A percentile compares a stretch with the other conserved stretches of the same genome.
phyloP scores from a whole-genome alignment of 2,329 filamentous ascomycete genomes.

The Alternaria sp. region DNA sequence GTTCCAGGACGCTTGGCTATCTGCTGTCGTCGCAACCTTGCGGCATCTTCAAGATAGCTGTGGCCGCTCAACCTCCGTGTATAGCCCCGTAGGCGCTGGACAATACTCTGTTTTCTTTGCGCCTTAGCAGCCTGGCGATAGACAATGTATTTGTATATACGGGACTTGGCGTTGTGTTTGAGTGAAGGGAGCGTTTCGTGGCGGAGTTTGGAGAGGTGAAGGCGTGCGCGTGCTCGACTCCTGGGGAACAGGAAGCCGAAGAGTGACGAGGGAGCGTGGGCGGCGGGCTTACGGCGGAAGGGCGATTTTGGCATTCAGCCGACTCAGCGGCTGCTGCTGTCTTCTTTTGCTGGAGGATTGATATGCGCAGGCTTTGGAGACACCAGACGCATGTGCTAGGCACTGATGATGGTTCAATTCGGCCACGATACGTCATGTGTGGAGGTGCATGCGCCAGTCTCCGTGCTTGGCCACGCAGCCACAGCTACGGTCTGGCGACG shows the following conservation, averaged over 20 bases:
- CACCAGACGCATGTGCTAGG: conserved; percentile 13
- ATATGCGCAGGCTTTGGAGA: conserved; percentile 16
- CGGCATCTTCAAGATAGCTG: conserved; percentile 47
- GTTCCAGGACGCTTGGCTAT: conserved; percentile 37
- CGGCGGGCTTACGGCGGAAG: conserved; percentile 42
- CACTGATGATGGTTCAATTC: conserved; percentile 20
- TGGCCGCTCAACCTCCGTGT: conserved; percentile 44
- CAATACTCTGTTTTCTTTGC: conserved; percentile 36
- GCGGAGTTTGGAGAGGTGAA: conserved; percentile 73
- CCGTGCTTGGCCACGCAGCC: conserved; percentile 17
- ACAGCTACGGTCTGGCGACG: conserved; percentile 1
- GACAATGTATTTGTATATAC: conserved; percentile 78
- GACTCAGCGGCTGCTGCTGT: conserved; percentile 21
- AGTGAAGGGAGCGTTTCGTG: conserved; percentile 77
- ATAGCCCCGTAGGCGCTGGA: conserved; percentile 44
- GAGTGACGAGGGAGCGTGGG: conserved; percentile 52
- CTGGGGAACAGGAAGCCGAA: conserved; percentile 75
- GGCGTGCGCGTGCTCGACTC: conserved; percentile 68
- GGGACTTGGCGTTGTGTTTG: conserved; percentile 75
- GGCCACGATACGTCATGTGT: conserved; percentile 28
- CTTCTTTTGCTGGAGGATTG: conserved; percentile 17
- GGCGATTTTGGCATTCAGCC: conserved; percentile 48
- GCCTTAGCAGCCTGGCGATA: conserved; percentile 62
- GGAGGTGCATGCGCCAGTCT: conserved; percentile 16
- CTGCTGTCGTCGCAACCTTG: conserved; percentile 40